phyloP scores from a whole-genome alignment of 345 rosid species.

The Brassica nigra region DNA sequence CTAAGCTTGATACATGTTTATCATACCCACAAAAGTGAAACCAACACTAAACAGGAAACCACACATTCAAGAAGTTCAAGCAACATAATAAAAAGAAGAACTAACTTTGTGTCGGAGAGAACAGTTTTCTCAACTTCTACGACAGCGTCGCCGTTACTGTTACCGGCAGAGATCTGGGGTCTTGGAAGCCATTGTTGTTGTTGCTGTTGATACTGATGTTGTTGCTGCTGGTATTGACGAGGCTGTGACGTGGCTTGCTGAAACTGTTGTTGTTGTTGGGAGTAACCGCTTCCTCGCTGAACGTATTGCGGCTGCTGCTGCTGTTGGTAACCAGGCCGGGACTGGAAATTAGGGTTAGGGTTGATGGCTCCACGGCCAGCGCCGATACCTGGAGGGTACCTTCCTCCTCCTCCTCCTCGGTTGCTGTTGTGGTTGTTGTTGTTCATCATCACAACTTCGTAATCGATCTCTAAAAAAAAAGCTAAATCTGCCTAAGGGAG shows the following conservation, averaged over 20 bases:
- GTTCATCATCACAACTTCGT: conserved; percentile 42
- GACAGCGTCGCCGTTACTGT: conserved; percentile 29
- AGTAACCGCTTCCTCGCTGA: conserved; percentile 54
- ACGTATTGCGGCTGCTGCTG: conserved; percentile 55
- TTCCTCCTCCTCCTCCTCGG: conserved; percentile 63
- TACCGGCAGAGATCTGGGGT: conserved; percentile 44
- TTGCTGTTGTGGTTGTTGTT: conserved; percentile 1
- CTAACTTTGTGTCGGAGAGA: conserved; percentile 56
- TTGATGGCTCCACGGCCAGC: conserved; percentile 53
- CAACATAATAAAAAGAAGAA: not conserved
- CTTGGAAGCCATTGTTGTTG: conserved; percentile 53
- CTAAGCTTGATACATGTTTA: not conserved
- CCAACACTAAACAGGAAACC: not conserved
- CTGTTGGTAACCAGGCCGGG: conserved; percentile 38
- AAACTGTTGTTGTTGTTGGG: conserved; percentile 34
- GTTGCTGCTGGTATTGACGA: conserved; percentile 37
- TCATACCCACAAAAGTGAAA: not conserved
- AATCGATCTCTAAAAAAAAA: conserved; percentile 1
- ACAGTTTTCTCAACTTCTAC: conserved; percentile 82
- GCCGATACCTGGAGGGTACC: conserved; percentile 65
- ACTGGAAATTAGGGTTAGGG: conserved; percentile 56
- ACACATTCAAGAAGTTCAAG: too few relatives aligned
- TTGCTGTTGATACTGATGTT: not conserved
- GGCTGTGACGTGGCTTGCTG: conserved; percentile 46
- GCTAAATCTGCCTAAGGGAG: conserved; percentile 32